phyloP scores from a whole-genome alignment of 2,329 filamentous ascomycete genomes.

The Dryadomyces quercivorus region DNA sequence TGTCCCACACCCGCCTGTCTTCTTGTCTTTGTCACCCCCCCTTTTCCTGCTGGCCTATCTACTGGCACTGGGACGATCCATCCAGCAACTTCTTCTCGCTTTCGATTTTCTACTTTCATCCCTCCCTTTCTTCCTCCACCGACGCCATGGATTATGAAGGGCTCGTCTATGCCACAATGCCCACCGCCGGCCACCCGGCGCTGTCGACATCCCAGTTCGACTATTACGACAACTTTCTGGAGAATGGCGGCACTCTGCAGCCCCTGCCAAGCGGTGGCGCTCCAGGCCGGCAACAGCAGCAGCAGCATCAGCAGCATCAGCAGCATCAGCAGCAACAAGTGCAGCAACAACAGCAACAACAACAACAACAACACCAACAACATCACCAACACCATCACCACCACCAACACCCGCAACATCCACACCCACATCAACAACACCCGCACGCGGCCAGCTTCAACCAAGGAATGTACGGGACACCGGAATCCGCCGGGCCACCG shows the following conservation, averaged over 20 bases:
- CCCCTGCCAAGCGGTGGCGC: neutral
- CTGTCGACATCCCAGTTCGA: neutral
- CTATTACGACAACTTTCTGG: neutral
- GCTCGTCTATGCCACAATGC: conserved; percentile 4
- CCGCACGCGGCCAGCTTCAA: neutral
- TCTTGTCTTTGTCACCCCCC: neutral
- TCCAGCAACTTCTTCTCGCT: neutral
- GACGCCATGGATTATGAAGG: conserved; percentile 7
- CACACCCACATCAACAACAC: neutral
- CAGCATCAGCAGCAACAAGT: conserved; percentile 2
- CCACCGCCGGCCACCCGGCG: conserved; percentile 1
- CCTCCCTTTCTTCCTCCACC: neutral
- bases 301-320: neutral
- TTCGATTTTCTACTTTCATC: neutral
- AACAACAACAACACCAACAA: neutral
- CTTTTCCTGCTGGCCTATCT: neutral
- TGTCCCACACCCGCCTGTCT: neutral
- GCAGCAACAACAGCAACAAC: neutral
- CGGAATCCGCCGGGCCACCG: neutral
- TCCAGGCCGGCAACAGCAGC: neutral
- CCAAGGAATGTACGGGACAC: neutral
- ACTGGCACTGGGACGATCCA: too few species aligned
- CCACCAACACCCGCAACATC: neutral
- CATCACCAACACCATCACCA: neutral
- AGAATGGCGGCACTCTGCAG: neutral